Conservation (phyloP, 2,329 filamentous ascomycete genomes). For the Trichoderma sp. region DNA sequence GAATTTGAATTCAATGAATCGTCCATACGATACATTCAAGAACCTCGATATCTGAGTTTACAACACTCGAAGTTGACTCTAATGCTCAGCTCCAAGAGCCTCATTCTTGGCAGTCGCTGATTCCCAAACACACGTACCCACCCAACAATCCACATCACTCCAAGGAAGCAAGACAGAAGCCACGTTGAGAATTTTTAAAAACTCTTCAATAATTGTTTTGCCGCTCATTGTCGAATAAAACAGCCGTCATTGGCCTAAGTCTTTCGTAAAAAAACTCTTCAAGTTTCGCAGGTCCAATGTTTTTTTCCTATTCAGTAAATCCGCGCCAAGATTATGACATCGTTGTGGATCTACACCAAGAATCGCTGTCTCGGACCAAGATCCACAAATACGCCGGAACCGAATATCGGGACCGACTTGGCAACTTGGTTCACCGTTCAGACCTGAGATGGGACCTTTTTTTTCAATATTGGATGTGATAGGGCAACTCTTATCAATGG, state of each 20-base stretch:
- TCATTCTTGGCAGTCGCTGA: not conserved
- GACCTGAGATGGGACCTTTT: not conserved
- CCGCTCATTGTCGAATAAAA: not conserved
- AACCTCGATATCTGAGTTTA: not conserved
- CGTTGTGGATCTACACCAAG: slow-evolving; percentile 1
- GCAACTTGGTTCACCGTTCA: not conserved
- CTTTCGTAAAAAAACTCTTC: not conserved
- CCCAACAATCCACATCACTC: not conserved
- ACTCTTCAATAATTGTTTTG: not conserved
- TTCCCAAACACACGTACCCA: not conserved
- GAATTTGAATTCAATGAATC: not conserved
- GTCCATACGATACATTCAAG: not conserved
- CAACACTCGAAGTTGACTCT: not conserved
- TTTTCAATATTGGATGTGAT: not conserved
- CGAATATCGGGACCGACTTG: not conserved
- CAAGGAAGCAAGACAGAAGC: not conserved
- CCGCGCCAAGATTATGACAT: slow-evolving; percentile 5
- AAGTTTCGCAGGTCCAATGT: not conserved
- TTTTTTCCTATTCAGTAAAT: not conserved
- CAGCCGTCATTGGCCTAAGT: not conserved
- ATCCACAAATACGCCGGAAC: slow-evolving; percentile 12
- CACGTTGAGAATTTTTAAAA: not conserved
- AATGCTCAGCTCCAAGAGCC: not conserved
- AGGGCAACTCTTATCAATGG: not conserved
- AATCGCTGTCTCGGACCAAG: not conserved